phyloP scores from a whole-genome alignment of 805 yeast species.

The Candida ulmi region DNA sequence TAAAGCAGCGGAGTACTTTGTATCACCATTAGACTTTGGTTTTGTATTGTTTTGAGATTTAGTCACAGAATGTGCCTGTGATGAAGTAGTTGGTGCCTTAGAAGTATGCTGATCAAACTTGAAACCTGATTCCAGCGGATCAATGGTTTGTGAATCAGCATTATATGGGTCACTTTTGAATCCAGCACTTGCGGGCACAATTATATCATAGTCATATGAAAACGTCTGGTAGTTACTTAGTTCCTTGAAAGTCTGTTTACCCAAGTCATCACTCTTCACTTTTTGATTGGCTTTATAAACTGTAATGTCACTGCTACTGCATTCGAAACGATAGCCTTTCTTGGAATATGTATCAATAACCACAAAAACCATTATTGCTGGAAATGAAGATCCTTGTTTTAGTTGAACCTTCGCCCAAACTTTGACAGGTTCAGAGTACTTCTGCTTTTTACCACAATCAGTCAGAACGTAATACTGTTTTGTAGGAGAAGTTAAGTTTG shows the following conservation, averaged over 20 bases:
- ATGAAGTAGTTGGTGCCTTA: too few relatives aligned
- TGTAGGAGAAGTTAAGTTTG: neutral
- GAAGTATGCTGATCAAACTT: too few relatives aligned
- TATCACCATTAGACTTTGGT: neutral
- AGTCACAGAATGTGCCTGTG: neutral
- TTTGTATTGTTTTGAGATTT: neutral
- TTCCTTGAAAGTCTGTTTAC: neutral
- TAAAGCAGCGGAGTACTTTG: neutral
- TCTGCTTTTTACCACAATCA: constrained; percentile 3
- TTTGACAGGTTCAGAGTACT: constrained; percentile 1
- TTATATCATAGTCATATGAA: neutral
- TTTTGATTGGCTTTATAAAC: too few relatives aligned
- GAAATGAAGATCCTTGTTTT: too few relatives aligned
- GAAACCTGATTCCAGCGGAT: too few relatives aligned
- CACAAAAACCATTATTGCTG: too few relatives aligned
- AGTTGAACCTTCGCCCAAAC: constrained; percentile 9
- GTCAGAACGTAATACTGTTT: constrained; percentile 3
- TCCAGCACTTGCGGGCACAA: neutral
- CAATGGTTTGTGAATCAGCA: neutral
- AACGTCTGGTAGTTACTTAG: neutral
- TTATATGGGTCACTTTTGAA: neutral
- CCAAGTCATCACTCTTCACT: too few relatives aligned
- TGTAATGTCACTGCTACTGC: too few relatives aligned
- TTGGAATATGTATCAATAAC: constrained; percentile 1
- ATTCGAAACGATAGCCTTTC: neutral